Evolutionary conservation across 495 filamentous ascomycete genomes (phyloP).

Genomic region (Tuber magnatum): DNA sequence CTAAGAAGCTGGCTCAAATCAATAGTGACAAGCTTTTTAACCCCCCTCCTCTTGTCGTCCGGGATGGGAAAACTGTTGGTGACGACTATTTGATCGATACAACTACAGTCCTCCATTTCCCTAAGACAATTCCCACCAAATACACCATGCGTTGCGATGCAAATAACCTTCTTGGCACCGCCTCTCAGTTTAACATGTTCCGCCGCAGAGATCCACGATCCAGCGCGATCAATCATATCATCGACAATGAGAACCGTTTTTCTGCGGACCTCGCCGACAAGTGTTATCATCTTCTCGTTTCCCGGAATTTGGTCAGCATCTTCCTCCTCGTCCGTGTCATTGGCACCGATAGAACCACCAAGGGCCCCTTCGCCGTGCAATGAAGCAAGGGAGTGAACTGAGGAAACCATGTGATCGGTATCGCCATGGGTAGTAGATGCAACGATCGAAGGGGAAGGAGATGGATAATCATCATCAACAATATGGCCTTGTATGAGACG

Average conservation of each 20-base stretch:
- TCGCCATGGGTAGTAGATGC: conserved; percentile 47
- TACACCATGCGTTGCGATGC: conserved; percentile 92
- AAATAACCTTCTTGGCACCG: conserved; percentile 86
- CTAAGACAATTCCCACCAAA: conserved; percentile 84
- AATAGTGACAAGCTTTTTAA: conserved; percentile 79
- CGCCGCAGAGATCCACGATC: conserved; percentile 96
- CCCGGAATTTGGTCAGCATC: conserved; percentile 67
- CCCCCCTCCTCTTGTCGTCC: conserved; percentile 57
- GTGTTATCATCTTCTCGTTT: conserved; percentile 85
- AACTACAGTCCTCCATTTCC: conserved; percentile 83
- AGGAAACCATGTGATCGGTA: conserved; percentile 58
- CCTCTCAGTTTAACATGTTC: conserved; percentile 94
- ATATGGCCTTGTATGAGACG: conserved; percentile 92
- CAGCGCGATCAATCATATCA: conserved; percentile 97
- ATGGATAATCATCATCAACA: conserved; percentile 88
- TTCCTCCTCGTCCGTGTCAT: conserved; percentile 78
- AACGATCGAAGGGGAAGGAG: conserved; percentile 57
- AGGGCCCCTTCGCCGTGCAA: conserved; percentile 59
- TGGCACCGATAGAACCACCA: conserved; percentile 74
- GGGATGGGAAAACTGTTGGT: conserved; percentile 93
- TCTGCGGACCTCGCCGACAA: conserved; percentile 85
- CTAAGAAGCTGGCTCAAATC: conserved; percentile 79
- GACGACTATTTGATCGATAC: conserved; percentile 88
- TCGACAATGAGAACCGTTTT: conserved; percentile 88
- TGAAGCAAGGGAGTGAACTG: conserved; percentile 57